Evolutionary conservation across 768 basidiomycete genomes (phyloP), one percentile per base, ranked within the genome.

Genomic region (Melanogaster broomeanus): DNA sequence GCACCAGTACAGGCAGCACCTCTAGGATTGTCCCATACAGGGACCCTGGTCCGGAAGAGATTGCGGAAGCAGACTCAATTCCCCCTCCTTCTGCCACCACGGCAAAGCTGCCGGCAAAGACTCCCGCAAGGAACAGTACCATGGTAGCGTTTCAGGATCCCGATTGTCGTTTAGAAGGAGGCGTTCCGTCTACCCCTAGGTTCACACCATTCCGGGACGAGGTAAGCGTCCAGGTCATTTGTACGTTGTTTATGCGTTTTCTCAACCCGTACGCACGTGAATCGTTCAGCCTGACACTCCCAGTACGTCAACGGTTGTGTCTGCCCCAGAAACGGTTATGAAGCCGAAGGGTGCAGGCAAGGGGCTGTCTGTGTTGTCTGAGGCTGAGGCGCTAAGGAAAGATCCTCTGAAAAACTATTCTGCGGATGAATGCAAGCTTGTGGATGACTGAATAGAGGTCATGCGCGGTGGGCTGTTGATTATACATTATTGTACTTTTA

Each of bases 401-500:
- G 87, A 90, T 63, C 90, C 90, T 2, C 70, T 92, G 64, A 90
- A 88, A 74, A 91, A 92, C 62, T 90, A 91, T 66, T 59, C 62
- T n/a, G 37, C 28, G 10, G 63, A 53, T 8, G 67, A 65, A 31
- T 58, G 51, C 46, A 46, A 42, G 12, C 28, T 58, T 27, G 52
- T 55, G 38, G 67, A 63, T 39, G 57, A 57, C 16, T 69, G 52
- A 71, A 54, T 22, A 16, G n/a, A n/a, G n/a, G n/a, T n/a, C n/a
- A 40, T 21, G 24, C 37, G 54, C 40, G 21, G 43, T 28, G 30
- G 45, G 11, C n/a, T 34, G 37, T 39, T 39, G 39, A 38, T 21
- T 10, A 25, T 48, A 44, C 12, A 37, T 42, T 43, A 25, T 40
- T n/a, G 30, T 52, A 28, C 40, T 33, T 38, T 40, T 16, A 12